These are phyloP conservation scores for Coffea eugenioides DNA, from an alignment of 257 asterid genomes.

Conservation along the genomic window DNA sequence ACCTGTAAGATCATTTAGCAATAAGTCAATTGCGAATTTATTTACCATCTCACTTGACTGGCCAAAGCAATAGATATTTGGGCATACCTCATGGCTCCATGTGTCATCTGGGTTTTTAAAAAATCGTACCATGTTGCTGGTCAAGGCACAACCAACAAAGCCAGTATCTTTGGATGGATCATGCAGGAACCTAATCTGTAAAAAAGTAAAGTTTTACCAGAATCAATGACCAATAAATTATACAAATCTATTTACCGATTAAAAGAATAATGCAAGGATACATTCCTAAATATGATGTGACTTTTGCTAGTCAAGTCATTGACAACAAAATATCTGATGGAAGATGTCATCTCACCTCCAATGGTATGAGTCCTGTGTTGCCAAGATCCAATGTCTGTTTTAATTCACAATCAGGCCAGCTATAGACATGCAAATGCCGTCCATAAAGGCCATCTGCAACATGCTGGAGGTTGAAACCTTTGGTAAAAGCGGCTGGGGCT, in stretches of 20 bases:
- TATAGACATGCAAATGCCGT: conserved; percentile 84
- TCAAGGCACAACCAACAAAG: conserved; percentile 85
- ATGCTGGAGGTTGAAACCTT: conserved; percentile 83
- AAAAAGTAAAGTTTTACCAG: neutral
- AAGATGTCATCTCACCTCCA: conserved; percentile 55
- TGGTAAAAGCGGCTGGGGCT: conserved; percentile 88
- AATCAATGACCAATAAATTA: neutral
- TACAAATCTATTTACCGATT: neutral
- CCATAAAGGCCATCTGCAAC: conserved; percentile 88
- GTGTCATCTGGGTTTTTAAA: conserved; percentile 75
- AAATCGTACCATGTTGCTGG: conserved; percentile 85
- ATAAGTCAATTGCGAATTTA: neutral
- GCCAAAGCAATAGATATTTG: neutral
- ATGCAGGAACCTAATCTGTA: conserved; percentile 83
- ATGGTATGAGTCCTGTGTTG: conserved; percentile 75
- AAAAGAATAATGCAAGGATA: neutral
- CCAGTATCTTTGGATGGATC: conserved; percentile 87
- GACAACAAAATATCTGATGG: neutral
- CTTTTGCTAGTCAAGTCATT: too few species aligned
- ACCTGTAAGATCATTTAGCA: conserved; percentile 40
- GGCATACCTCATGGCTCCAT: conserved; percentile 87
- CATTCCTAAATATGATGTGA: neutral
- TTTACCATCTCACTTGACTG: neutral
- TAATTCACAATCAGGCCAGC: conserved; percentile 96
- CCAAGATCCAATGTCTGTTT: conserved; percentile 96